Percentiles rank a stretch among this genome's conserved stretches.
phyloP scores from a whole-genome alignment of 23 red algal genomes.

The Gracilaria gracilis region DNA sequence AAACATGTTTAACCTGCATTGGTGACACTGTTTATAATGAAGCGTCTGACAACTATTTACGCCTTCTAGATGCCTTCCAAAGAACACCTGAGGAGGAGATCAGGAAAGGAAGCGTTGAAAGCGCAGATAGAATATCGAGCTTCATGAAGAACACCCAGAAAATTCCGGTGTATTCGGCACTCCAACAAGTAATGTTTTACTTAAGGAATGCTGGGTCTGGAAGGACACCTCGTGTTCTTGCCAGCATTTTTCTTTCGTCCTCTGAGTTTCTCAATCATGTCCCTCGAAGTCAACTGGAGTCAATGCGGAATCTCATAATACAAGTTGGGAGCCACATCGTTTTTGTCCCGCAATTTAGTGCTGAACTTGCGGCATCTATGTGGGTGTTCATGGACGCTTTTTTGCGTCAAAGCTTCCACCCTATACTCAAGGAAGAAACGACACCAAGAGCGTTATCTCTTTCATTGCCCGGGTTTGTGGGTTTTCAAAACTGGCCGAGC shows the following conservation, averaged over 20 bases:
- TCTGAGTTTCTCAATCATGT: slow-evolving; percentile 14
- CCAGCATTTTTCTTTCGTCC: slow-evolving; percentile 10
- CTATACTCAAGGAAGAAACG: background rate
- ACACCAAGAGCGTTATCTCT: background rate
- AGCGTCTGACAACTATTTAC: background rate
- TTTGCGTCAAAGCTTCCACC: background rate
- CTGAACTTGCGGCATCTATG: slow-evolving; percentile 21
- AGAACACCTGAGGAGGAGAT: slow-evolving; percentile 9
- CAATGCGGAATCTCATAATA: slow-evolving; percentile 19
- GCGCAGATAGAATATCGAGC: background rate
- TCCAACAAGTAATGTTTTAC: slow-evolving; percentile 25
- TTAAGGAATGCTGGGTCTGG: slow-evolving; percentile 22
- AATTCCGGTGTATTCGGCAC: slow-evolving; percentile 1
- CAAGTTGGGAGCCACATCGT: slow-evolving; percentile 6
- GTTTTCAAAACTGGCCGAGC: slow-evolving; percentile 30
- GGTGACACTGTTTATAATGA: slow-evolving; percentile 6
- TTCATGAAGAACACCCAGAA: background rate
- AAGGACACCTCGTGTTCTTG: background rate
- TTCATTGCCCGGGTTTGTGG: slow-evolving; percentile 51
- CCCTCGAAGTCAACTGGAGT: background rate
- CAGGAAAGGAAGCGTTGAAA: background rate
- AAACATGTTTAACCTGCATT: slow-evolving; percentile 24
- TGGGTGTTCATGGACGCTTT: slow-evolving; percentile 22
- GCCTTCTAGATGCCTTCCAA: slow-evolving; percentile 14
- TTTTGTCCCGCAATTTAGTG: slow-evolving; percentile 23